Base-by-base conservation (phyloP, 2,329 filamentous ascomycete species). In the Fusarium stilboides region DNA sequence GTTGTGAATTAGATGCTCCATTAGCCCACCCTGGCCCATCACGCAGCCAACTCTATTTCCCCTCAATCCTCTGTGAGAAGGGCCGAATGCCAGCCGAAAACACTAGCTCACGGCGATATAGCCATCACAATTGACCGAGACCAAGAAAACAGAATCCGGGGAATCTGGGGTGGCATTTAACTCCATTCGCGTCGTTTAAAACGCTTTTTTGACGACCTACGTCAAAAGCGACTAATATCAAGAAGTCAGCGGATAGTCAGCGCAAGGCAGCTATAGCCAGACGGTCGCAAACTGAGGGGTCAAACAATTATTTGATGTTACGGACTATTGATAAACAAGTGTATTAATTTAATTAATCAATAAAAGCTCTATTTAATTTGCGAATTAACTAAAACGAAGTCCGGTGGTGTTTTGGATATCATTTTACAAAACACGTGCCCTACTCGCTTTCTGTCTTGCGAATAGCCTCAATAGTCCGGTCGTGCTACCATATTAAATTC, bases 1-100 rank as follows among this genome's bases (percentile, higher is more conserved):
- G 20, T 57, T 59, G 9, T 51, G 4, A 46, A 10, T 31, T 2
- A 6, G 17, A 36, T 19, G 24, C 34, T 22, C 39, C 52, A 15
- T 65, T 42, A 59, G 33, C 37, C 31, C 22, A 6, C 57, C 60
- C 45, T 40, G 17, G n/a, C 8, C 5, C 31, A 37, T 40, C 26
- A 14, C 20, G 22, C 20, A 22, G 6, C 26, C 53, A 65, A 65
- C 62, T 47, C 6, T 65, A 65, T 65, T 65, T 53, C 60, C 60
- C 60, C 62, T 59, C 52, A 39, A 47, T 34, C 17, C 39, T 37
- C 8, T 19, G n/a, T 20, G 6, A 65, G 53, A 65, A 65, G 62
- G 62, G 34, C 62, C 62, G 62, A 65, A 65, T 65, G 9, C 24
- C 42, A 26, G 8, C n/a, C 43, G 13, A 62, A 17, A 15, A 47